Percentiles rank a stretch among this genome's conserved stretches.
Evolutionary conservation across 2,329 filamentous ascomycete genomes (phyloP).

Genomic region (Aspergillus piperis): DNA sequence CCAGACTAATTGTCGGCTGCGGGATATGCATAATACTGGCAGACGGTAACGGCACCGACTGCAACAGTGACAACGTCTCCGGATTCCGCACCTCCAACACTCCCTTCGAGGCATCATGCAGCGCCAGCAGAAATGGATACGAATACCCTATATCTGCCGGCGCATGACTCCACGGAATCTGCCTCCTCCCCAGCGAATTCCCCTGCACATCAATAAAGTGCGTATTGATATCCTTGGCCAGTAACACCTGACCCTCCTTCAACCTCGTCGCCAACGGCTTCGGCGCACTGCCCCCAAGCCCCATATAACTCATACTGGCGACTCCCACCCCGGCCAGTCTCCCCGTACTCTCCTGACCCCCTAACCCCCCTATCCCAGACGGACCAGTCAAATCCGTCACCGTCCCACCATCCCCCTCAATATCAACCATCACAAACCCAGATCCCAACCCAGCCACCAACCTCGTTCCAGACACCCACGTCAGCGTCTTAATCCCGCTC

Average conservation of each 20-base stretch:
- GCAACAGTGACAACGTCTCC: slow-evolving; percentile 83
- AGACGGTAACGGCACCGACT: slow-evolving; percentile 78
- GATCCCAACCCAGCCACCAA: slow-evolving; percentile 88
- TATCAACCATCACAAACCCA: slow-evolving; percentile 86
- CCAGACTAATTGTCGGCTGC: slow-evolving; percentile 88
- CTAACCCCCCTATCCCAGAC: slow-evolving; percentile 67
- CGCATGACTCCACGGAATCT: slow-evolving; percentile 87
- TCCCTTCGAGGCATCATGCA: slow-evolving; percentile 81
- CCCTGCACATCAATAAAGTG: slow-evolving; percentile 85
- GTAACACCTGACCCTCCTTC: slow-evolving; percentile 77
- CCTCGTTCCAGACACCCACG: slow-evolving; percentile 85
- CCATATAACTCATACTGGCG: slow-evolving; percentile 95
- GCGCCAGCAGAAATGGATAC: slow-evolving; percentile 88
- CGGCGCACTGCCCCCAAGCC: slow-evolving; percentile 85
- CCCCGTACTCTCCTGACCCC: slow-evolving; percentile 62
- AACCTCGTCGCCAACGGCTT: slow-evolving; percentile 84
- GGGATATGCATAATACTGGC: slow-evolving; percentile 87
- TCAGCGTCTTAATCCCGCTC: slow-evolving; percentile 83
- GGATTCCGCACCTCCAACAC: slow-evolving; percentile 89
- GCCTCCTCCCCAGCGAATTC: slow-evolving; percentile 76
- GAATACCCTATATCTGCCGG: slow-evolving; percentile 94
- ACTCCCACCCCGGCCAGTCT: slow-evolving; percentile 81
- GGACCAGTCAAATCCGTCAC: slow-evolving; percentile 78
- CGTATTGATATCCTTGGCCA: slow-evolving; percentile 98
- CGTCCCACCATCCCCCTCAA: slow-evolving; percentile 69